Evolutionary conservation across 129 eudicot species (phyloP), one percentile per base, ranked within the genome.

Genomic region (Apium graveolens): DNA sequence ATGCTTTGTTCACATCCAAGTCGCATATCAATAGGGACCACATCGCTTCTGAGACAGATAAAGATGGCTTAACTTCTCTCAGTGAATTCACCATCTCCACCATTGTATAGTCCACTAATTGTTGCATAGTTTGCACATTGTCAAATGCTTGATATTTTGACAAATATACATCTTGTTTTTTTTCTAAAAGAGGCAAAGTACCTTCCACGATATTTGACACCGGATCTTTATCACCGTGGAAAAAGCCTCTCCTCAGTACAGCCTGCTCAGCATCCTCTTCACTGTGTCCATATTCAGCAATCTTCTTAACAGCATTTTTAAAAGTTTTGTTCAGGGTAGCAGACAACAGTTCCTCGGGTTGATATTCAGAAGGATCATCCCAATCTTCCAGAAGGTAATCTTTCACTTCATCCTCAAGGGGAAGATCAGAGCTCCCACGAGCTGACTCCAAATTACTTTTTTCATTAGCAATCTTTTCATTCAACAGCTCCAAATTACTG

Each of bases 81-180:
- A 89, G 83, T 77, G 81, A 83, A 53, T 75, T 76, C n/a, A 89
- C 82, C 95, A 88, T 92, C 84, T 92, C 97, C 49, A 92, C 42
- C 44, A 82, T 73, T 78, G 85, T 92, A 77, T 83, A 89, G 48
- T 84, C 84, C 24, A 82, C 97, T 77, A 92, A 37, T 24, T 73
- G 63, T 34, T 80, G 38, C 12, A 86, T 48, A 63, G 82, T 84
- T 27, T 80, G 38, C 16, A 86, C 43, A 63, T 87, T 84, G n/a
- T 86, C 82, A 81, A 89, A 89, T 4, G 63, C 55, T 45, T 82
- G 78, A 81, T 29, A 32, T 73, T 45, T 78, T 39, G 86, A 41
- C 42, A 72, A 38, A 70, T 82, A 77, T 7, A 32, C 11, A 3
- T 71, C 83, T 46, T 86, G 76, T 10, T 76, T 87, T 55, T 46